Evolutionary conservation across 1,139 yeast genomes (phyloP), one percentile per base, ranked within the genome.

Genomic region (Wickerhamiella pararugosa): DNA sequence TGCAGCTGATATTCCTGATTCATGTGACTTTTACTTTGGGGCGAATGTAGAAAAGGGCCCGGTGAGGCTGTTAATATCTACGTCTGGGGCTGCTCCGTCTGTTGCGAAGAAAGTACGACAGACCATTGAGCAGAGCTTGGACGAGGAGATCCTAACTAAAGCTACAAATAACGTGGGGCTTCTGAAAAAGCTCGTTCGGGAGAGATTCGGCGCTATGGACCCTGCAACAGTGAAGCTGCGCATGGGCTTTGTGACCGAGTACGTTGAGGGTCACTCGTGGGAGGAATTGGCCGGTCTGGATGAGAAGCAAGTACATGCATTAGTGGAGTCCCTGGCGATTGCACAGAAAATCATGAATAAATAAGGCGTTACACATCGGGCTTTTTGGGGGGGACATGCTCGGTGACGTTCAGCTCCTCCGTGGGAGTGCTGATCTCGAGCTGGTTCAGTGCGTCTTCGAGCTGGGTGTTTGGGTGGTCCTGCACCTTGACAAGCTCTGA

Each of bases 1-100:
- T 56, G 79, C 82, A 36, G 94, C 94, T 2, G 94, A 83, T 57
- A 80, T 80, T 48, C 94, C 94, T 2, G 71, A 73, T 10, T 63
- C 76, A 48, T 83, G 94, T 62, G 94, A 83, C 58, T 83, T 81
- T 58, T 83, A 81, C 62, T 83, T 82, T 59, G 94, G 94, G 1
- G 74, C 87, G 27, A 76, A 79, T 67, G 76, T 75, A 55, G 71
- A 81, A 53, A 74, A 73, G 48, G 93, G 86, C n/a, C 75, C 77
- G 26, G 63, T 83, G 40, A 93, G 81, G 55, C 71, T 83, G 30
- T 79, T 83, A 86, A 79, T 83, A 7, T 75, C 84, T 30, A 81
- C 94, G 21, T 81, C 81, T 55, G 94, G 94, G 6, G 74, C 76
- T 52, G 79, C 87, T 1, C 94, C 94, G 0, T 61, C 93, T 39